A percentile compares a stretch with the other conserved stretches of the same genome.
Conservation (phyloP, 192 early-diverging fungal species). For the Nowakowskiella sp. region DNA sequence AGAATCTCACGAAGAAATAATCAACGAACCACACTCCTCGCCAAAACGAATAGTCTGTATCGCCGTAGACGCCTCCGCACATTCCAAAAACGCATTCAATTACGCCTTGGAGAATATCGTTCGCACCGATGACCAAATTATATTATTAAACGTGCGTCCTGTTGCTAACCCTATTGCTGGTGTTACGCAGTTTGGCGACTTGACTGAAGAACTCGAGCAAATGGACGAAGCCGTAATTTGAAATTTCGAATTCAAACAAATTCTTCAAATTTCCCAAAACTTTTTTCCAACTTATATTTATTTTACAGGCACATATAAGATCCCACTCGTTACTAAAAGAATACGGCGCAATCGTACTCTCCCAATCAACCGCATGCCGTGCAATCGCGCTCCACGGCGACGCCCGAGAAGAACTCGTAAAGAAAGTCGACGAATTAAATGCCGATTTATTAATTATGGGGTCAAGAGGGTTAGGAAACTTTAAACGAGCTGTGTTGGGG, state of each 20-base stretch:
- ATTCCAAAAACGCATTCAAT: constrained; percentile 20
- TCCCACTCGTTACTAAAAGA: constrained; percentile 14
- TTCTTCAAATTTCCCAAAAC: no score
- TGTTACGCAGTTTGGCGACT: no score
- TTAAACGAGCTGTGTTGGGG: constrained; percentile 12
- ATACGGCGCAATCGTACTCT: constrained; percentile 12
- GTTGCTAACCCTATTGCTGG: no score
- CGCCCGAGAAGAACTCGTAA: neutral
- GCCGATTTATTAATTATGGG: constrained; percentile 19
- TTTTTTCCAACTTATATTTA: no score
- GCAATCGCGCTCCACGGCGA: no score
- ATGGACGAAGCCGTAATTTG: no score
- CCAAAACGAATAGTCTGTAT: constrained; percentile 4
- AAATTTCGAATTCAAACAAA: no score
- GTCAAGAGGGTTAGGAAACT: constrained; percentile 3
- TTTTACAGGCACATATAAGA: no score
- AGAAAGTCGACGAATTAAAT: constrained; percentile 7
- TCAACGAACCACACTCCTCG: neutral
- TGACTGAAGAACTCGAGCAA: no score
- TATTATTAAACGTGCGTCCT: constrained; percentile 22
- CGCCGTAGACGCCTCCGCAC: constrained; percentile 5
- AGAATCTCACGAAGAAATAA: no score
- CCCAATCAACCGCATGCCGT: no score
- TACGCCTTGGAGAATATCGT: constrained; percentile 32
- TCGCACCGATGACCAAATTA: constrained; percentile 23